These are phyloP conservation scores for Capsicum chinense DNA, from an alignment of 257 asterid genomes.

Conservation along the genomic window DNA sequence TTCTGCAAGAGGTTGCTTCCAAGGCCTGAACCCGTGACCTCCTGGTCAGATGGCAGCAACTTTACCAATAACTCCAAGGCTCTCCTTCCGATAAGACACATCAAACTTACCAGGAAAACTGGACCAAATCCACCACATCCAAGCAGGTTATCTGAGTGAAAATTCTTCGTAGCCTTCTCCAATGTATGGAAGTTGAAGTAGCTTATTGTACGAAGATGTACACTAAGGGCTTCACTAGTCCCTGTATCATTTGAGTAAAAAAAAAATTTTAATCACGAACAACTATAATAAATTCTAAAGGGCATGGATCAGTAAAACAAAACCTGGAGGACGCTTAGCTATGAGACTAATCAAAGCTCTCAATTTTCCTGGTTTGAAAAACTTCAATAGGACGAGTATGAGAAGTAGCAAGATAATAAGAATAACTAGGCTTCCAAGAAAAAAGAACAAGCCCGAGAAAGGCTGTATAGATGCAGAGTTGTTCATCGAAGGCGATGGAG, in stretches of 20 bases:
- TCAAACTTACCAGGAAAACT: slow-evolving; percentile 59
- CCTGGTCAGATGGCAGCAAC: too few species aligned
- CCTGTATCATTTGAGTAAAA: slow-evolving; percentile 49
- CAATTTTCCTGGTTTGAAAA: slow-evolving; percentile 39
- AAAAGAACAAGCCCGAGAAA: slow-evolving; percentile 49
- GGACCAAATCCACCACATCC: slow-evolving; percentile 95
- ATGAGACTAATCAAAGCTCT: slow-evolving; percentile 37
- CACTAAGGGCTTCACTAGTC: slow-evolving; percentile 49
- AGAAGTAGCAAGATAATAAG: slow-evolving; percentile 53
- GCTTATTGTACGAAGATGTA: slow-evolving; percentile 59
- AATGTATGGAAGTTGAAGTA: slow-evolving; percentile 62
- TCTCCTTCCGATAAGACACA: neutral
- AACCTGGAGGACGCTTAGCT: slow-evolving; percentile 50
- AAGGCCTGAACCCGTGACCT: too few species aligned
- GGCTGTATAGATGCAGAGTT: slow-evolving; percentile 42
- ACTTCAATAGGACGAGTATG: slow-evolving; percentile 45
- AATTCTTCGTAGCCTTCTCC: slow-evolving; percentile 77
- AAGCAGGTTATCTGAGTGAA: slow-evolving; percentile 63
- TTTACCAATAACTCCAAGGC: too few species aligned
- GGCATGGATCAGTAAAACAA: slow-evolving; percentile 34
- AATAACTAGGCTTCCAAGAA: slow-evolving; percentile 59
- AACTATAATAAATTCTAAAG: neutral
- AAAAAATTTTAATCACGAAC: neutral
- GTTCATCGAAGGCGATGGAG: slow-evolving; percentile 48
- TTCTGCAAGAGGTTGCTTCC: too few species aligned